Conservation (phyloP, 139 green algal genomes). For the Picochlorum sp. region DNA sequence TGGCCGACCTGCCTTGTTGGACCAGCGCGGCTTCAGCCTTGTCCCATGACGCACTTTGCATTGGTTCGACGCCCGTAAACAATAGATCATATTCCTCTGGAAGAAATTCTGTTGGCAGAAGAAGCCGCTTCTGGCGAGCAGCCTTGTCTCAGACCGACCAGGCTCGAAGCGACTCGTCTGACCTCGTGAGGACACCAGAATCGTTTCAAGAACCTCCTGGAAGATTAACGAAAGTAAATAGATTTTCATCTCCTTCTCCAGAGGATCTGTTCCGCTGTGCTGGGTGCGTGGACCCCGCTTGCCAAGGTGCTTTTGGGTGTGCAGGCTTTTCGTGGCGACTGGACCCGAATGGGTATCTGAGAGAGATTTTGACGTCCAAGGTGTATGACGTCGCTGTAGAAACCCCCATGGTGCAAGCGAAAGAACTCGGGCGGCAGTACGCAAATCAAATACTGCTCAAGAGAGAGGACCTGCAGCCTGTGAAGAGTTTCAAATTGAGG, state of each 20-base stretch:
- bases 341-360: slow-evolving; percentile 71
- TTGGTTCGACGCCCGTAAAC: no score
- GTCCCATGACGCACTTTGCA: no score
- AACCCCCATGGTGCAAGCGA: slow-evolving; percentile 69
- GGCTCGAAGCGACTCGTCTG: not conserved
- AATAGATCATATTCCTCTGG: no score
- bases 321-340: slow-evolving; percentile 51
- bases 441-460: slow-evolving; percentile 75
- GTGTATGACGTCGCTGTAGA: slow-evolving; percentile 93
- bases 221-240: slow-evolving; percentile 16
- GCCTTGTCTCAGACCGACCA: not conserved
- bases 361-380: slow-evolving; percentile 78
- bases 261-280: slow-evolving; percentile 62
- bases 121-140: not conserved
- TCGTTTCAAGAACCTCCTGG: slow-evolving; percentile 15
- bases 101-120: not conserved
- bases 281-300: slow-evolving; percentile 58
- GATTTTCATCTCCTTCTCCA: slow-evolving; percentile 4
- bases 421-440: slow-evolving; percentile 61
- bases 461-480: slow-evolving; percentile 87
- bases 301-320: slow-evolving; percentile 49
- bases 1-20: no score
- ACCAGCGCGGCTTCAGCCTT: no score
- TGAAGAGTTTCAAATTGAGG: slow-evolving; percentile 94
- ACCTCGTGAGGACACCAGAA: slow-evolving; percentile 11